Percentiles rank a stretch among this genome's conserved stretches.
Evolutionary conservation across 768 basidiomycete species (phyloP).

Genomic region (Pisolithus orientalis): DNA sequence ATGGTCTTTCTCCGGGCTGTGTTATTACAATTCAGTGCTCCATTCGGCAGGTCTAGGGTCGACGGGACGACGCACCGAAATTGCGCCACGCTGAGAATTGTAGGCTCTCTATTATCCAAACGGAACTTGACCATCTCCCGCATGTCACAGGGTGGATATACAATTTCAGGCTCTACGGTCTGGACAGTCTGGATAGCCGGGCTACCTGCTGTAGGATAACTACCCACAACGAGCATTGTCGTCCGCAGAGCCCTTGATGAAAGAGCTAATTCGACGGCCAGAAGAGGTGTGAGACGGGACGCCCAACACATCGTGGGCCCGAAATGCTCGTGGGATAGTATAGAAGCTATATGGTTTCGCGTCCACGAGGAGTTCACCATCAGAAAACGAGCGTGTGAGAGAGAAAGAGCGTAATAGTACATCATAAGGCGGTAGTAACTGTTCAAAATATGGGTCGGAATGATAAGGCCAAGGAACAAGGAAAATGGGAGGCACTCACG

Average conservation of each 20-base stretch:
- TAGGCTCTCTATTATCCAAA: slow-evolving; percentile 47
- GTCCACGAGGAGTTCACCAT: slow-evolving; percentile 99
- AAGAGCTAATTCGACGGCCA: slow-evolving; percentile 27
- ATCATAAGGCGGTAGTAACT: slow-evolving; percentile 91
- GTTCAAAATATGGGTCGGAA: slow-evolving; percentile 1
- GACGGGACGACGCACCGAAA: slow-evolving; percentile 58
- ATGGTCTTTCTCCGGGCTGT: slow-evolving; percentile 93
- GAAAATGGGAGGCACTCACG: slow-evolving; percentile 12
- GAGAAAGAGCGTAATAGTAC: slow-evolving; percentile 69
- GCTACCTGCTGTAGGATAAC: neutral
- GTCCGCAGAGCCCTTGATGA: slow-evolving; percentile 1
- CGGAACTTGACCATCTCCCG: slow-evolving; percentile 55
- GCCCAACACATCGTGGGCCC: slow-evolving; percentile 44
- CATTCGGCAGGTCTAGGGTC: neutral
- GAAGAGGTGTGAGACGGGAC: slow-evolving; percentile 37
- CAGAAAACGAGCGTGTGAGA: slow-evolving; percentile 65
- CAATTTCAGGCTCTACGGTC: slow-evolving; percentile 34
- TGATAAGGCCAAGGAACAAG: neutral
- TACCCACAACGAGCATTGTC: neutral
- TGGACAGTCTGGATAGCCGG: neutral
- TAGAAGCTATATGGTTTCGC: slow-evolving; percentile 69
- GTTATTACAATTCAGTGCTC: neutral
- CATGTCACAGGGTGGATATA: slow-evolving; percentile 93
- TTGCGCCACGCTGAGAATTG: slow-evolving; percentile 86
- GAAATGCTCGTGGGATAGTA: slow-evolving; percentile 47